Evolutionary conservation across 345 rosid species (phyloP).

Genomic region (Ricinus communis): DNA sequence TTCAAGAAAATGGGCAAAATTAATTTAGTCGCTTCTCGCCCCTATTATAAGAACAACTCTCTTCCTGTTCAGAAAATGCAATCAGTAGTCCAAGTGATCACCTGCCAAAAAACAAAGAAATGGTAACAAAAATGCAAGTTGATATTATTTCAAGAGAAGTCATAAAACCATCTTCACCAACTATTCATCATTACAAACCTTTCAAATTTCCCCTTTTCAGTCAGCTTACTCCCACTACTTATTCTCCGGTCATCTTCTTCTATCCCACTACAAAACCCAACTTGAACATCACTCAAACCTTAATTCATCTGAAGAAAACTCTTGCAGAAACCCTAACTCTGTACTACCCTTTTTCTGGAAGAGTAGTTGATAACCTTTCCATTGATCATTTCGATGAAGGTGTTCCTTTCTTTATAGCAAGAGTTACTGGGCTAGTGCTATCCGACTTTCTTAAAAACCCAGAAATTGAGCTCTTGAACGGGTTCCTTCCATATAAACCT

Average conservation of each 20-base stretch:
- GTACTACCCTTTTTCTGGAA: conserved; percentile 27
- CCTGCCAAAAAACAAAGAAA: no score
- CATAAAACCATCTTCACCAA: conserved; percentile 26
- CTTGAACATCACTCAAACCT: not conserved
- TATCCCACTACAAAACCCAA: conserved; percentile 1
- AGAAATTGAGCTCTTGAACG: conserved; percentile 16
- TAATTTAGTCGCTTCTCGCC: not conserved
- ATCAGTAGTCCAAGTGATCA: no score
- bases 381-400: conserved; percentile 24
- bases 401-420: conserved; percentile 16
- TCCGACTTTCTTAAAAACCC: conserved; percentile 22
- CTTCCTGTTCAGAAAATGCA: no score
- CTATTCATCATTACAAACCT: conserved; percentile 8
- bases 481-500: conserved; percentile 20
- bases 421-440: not conserved
- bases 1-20: no score
- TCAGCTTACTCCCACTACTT: conserved; percentile 30
- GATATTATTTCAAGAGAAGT: conserved; percentile 17
- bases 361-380: conserved; percentile 12
- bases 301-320: conserved; percentile 14
- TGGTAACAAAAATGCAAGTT: conserved; percentile 8
- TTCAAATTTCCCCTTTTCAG: conserved; percentile 14
- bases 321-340: conserved; percentile 18
- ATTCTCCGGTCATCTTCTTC: conserved; percentile 22
- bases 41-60: not conserved